phyloP scores from a whole-genome alignment of 2,329 filamentous ascomycete genomes.

The Scedosporium minutisporum region DNA sequence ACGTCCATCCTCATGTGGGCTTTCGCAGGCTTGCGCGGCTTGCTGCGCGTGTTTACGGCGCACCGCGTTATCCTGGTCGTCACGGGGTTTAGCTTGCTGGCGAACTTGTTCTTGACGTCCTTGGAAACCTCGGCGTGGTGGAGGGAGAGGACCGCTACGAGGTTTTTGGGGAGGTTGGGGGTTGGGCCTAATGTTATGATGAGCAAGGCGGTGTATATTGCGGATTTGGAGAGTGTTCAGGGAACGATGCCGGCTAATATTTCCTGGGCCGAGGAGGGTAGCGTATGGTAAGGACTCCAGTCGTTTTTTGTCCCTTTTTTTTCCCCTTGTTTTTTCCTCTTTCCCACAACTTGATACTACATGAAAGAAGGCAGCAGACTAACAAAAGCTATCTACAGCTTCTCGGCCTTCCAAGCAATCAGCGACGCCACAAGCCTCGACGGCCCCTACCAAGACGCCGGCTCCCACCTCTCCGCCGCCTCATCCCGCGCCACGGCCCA shows the following conservation, averaged over 20 bases:
- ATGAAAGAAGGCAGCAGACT: not conserved
- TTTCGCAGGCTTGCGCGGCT: slow-evolving; percentile 53
- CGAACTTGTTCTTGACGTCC: slow-evolving; percentile 68
- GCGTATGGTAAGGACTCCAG: slow-evolving; percentile 33
- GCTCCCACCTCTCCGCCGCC: slow-evolving; percentile 33
- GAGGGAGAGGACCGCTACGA: slow-evolving; percentile 68
- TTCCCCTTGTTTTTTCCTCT: not conserved
- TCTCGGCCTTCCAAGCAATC: slow-evolving; percentile 51
- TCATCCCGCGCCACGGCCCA: slow-evolving; percentile 46
- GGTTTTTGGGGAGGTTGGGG: slow-evolving; percentile 74
- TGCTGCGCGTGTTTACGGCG: slow-evolving; percentile 60
- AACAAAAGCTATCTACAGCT: slow-evolving; percentile 27
- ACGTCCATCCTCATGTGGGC: slow-evolving; percentile 71
- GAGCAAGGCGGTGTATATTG: slow-evolving; percentile 76
- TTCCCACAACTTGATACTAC: not conserved
- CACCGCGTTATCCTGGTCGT: slow-evolving; percentile 65
- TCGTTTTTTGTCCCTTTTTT: not conserved
- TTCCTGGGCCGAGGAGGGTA: slow-evolving; percentile 36
- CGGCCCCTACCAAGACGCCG: slow-evolving; percentile 43
- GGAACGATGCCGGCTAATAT: slow-evolving; percentile 23
- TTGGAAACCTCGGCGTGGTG: slow-evolving; percentile 72
- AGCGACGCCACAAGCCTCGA: slow-evolving; percentile 49
- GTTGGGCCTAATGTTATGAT: slow-evolving; percentile 70
- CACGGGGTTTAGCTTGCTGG: slow-evolving; percentile 57
- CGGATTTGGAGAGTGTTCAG: slow-evolving; percentile 62